These are phyloP conservation scores for Aspergillus incahuasiensis DNA, from an alignment of 495 filamentous ascomycete species.

Conservation along the genomic window DNA sequence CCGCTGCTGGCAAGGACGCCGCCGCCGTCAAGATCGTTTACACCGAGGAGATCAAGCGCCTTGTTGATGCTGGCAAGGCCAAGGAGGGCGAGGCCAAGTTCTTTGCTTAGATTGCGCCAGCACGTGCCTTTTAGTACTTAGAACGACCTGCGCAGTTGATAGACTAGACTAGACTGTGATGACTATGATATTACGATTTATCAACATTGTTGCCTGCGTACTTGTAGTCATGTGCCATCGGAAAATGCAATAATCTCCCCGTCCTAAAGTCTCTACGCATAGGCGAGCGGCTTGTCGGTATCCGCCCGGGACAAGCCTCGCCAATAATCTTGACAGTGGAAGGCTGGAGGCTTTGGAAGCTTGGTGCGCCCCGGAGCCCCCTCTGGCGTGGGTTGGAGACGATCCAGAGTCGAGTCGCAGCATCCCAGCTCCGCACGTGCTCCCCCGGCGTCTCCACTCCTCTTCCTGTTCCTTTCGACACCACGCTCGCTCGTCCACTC, in stretches of 20 bases:
- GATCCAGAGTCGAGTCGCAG: neutral
- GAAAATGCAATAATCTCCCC: no score
- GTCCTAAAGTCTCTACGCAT: no score
- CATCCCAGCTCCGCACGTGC: slow-evolving; percentile 4
- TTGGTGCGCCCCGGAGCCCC: neutral
- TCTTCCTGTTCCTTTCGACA: neutral
- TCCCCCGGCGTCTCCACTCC: neutral
- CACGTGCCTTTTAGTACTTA: neutral
- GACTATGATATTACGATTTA: neutral
- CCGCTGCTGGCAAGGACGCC: slow-evolving; percentile 48
- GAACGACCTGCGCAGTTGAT: neutral
- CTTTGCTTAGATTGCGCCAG: slow-evolving; percentile 35
- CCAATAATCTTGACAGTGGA: slow-evolving; percentile 3
- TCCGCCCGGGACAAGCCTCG: neutral
- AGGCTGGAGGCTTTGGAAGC: slow-evolving; percentile 9
- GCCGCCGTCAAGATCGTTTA: slow-evolving; percentile 62
- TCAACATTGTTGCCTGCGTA: neutral
- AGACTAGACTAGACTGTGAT: neutral
- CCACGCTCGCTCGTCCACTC: slow-evolving; percentile 6
- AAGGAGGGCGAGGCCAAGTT: slow-evolving; percentile 68
- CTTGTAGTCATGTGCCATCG: neutral
- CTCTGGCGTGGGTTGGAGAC: neutral
- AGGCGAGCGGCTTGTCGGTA: neutral
- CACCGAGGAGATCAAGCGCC: slow-evolving; percentile 65
- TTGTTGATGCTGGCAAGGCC: slow-evolving; percentile 73